Evolutionary conservation across 192 early-diverging fungal species (phyloP).

Genomic region (Piromyces finnis): DNA sequence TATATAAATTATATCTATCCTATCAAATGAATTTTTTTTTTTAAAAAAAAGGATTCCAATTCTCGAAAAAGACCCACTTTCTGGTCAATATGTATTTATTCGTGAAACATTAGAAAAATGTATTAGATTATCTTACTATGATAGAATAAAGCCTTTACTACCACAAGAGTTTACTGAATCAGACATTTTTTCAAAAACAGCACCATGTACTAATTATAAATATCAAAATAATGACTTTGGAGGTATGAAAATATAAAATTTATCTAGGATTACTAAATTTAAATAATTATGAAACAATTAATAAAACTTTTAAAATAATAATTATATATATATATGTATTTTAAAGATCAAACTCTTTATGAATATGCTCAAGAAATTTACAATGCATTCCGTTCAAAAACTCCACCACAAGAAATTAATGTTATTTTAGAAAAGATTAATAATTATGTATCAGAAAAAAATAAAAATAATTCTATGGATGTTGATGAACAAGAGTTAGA

Average conservation of each 20-base stretch:
- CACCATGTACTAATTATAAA: constrained; percentile 54
- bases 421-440: background rate
- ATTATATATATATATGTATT: too few relatives aligned
- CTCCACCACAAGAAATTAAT: background rate
- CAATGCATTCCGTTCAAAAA: background rate
- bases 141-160: constrained; percentile 61
- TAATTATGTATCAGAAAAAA: background rate
- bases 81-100: constrained; percentile 54
- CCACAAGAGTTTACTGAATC: constrained; percentile 37
- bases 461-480: background rate
- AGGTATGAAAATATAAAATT: too few relatives aligned
- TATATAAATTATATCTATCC: too few relatives aligned
- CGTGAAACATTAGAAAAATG: constrained; percentile 72
- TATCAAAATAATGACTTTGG: constrained; percentile 31
- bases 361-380: background rate
- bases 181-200: constrained; percentile 34
- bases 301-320: too few relatives aligned
- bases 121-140: constrained; percentile 73
- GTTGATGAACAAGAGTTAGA: background rate
- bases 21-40: too few relatives aligned
- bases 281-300: too few relatives aligned
- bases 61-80: constrained; percentile 22
- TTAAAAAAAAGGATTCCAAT: constrained; percentile 24
- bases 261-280: too few relatives aligned
- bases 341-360: background rate